Percentiles rank a stretch among this genome's conserved stretches.
phyloP scores from a whole-genome alignment of 768 basidiomycete genomes.

The Podaxis mareebaensis region DNA sequence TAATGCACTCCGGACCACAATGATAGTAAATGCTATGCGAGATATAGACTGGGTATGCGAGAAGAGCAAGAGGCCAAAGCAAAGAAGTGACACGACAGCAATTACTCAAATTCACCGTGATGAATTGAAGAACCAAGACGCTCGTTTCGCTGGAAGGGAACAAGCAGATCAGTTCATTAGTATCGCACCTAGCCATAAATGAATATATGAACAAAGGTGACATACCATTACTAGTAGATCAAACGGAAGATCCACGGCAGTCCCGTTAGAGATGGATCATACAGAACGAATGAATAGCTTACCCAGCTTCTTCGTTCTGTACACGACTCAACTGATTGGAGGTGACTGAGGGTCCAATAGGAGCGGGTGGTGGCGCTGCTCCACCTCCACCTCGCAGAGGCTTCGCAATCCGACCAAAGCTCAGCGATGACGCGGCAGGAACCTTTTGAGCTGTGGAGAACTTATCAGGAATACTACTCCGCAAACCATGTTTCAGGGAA shows the following conservation, averaged over 20 bases:
- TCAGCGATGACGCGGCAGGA: slow-evolving; percentile 67
- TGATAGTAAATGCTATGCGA: slow-evolving; percentile 23
- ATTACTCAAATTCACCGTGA: slow-evolving; percentile 42
- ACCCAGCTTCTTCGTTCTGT: slow-evolving; percentile 81
- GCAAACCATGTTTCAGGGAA: slow-evolving; percentile 4
- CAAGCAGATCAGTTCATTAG: slow-evolving; percentile 20
- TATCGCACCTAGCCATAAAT: slow-evolving; percentile 21
- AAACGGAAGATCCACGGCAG: slow-evolving; percentile 16
- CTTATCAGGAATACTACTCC: slow-evolving; percentile 8
- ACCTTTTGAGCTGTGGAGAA: slow-evolving; percentile 69
- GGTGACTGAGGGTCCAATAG: slow-evolving; percentile 44
- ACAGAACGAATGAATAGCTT: slow-evolving; percentile 32
- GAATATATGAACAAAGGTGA: slow-evolving; percentile 27
- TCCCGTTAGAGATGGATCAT: slow-evolving; percentile 17
- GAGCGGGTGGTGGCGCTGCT: slow-evolving; percentile 36
- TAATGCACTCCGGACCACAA: slow-evolving; percentile 12
- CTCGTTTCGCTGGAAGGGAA: slow-evolving; percentile 70
- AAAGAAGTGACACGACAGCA: neutral
- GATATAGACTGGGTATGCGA: slow-evolving; percentile 28
- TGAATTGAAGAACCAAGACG: slow-evolving; percentile 92
- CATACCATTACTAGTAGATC: slow-evolving; percentile 18
- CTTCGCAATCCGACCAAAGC: slow-evolving; percentile 95
- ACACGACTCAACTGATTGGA: slow-evolving; percentile 69
- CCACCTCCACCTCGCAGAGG: slow-evolving; percentile 94
- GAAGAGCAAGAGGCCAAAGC: slow-evolving; percentile 18